Percentiles rank a stretch among this genome's conserved stretches.
phyloP scores from a whole-genome alignment of 164 flowering plant species.

The Magnolia changhungtana region DNA sequence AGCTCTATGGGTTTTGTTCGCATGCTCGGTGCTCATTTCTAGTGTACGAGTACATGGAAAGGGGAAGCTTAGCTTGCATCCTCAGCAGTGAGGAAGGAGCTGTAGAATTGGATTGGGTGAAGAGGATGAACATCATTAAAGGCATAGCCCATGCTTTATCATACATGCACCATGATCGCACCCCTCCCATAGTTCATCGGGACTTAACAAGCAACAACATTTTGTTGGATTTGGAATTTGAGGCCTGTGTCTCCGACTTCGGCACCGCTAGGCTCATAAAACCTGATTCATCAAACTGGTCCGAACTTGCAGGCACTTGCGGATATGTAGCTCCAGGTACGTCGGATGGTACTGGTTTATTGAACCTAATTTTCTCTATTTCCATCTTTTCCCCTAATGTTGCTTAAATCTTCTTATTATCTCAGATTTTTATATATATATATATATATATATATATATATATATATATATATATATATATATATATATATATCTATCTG shows the following conservation, averaged over 20 bases:
- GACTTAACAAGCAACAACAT: neutral
- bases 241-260: slow-evolving; percentile 2
- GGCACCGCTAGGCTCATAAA: neutral
- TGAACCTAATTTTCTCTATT: neutral
- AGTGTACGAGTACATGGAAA: slow-evolving; percentile 54
- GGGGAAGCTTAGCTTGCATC: slow-evolving; percentile 44
- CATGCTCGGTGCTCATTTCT: slow-evolving; percentile 33
- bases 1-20: slow-evolving; percentile 53
- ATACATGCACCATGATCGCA: slow-evolving; percentile 2
- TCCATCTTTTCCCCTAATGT: neutral
- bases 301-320: slow-evolving; percentile 9
- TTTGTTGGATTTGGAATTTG: neutral
- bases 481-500: too few species aligned
- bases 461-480: too few species aligned
- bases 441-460: too few species aligned
- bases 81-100: slow-evolving; percentile 28
- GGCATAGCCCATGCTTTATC: neutral
- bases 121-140: slow-evolving; percentile 1
- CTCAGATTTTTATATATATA: neutral
- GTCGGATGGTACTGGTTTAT: neutral
- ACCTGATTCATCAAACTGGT: slow-evolving; percentile 7
- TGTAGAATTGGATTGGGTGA: neutral
- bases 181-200: neutral
- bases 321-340: slow-evolving; percentile 12
- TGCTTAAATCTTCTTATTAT: neutral